Conservation (phyloP, 768 basidiomycete species). For the Exsudoporus frostii region DNA sequence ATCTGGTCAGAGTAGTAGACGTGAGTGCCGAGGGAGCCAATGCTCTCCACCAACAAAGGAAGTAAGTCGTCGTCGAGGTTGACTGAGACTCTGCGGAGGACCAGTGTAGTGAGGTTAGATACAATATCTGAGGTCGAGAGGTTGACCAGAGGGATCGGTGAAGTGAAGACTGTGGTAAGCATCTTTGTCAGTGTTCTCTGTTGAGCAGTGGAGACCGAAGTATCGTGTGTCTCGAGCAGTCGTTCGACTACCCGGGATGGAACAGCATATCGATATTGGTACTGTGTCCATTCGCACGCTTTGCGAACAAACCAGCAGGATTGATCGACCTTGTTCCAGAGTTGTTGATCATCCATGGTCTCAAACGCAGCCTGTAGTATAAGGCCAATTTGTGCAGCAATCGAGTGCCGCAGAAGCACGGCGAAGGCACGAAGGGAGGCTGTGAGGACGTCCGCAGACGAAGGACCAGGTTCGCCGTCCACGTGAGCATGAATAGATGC, state of each 20-base stretch:
- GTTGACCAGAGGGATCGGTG: slow-evolving; percentile 79
- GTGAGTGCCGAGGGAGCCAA: slow-evolving; percentile 82
- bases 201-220: slow-evolving; percentile 41
- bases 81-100: slow-evolving; percentile 66
- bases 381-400: slow-evolving; percentile 67
- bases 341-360: slow-evolving; percentile 55
- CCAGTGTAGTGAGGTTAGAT: slow-evolving; percentile 68
- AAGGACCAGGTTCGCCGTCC: slow-evolving; percentile 85
- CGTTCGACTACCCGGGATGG: slow-evolving; percentile 82
- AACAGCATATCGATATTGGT: slow-evolving; percentile 90
- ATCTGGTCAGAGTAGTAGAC: slow-evolving; percentile 97
- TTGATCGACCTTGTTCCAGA: slow-evolving; percentile 67
- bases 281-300: slow-evolving; percentile 83
- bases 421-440: slow-evolving; percentile 71
- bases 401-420: slow-evolving; percentile 70
- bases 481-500: slow-evolving; percentile 87
- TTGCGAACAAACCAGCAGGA: slow-evolving; percentile 82
- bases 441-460: slow-evolving; percentile 65
- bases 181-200: slow-evolving; percentile 69
- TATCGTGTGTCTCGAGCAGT: slow-evolving; percentile 61
- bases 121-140: slow-evolving; percentile 88
- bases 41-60: slow-evolving; percentile 66
- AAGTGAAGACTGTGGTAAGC: slow-evolving; percentile 81
- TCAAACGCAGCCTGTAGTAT: slow-evolving; percentile 73
- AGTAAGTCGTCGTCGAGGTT: slow-evolving; percentile 65